phyloP scores from a whole-genome alignment of 192 early-diverging fungal genomes.

The Anaeromyces robustus region DNA sequence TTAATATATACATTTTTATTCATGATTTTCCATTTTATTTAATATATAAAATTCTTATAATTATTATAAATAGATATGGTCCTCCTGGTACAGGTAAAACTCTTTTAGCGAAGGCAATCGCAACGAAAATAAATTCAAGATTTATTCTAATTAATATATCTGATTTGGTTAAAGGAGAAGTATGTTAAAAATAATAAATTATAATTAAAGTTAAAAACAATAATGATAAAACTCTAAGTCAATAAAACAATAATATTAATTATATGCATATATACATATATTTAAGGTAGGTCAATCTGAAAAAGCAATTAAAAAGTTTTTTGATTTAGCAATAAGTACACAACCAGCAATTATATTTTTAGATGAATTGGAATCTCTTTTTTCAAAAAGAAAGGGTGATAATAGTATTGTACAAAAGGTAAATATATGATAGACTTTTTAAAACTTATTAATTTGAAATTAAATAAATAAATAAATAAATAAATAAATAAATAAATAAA shows the following conservation, averaged over 20 bases:
- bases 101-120: not conserved
- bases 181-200: not conserved
- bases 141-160: not conserved
- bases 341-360: not conserved
- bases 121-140: not conserved
- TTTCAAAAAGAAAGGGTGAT: not conserved
- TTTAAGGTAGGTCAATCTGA: not conserved
- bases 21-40: too few species aligned
- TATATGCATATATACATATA: too few species aligned
- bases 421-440: not conserved
- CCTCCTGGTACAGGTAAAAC: not conserved
- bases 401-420: not conserved
- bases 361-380: not conserved
- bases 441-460: too few species aligned
- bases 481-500: too few species aligned
- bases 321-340: not conserved
- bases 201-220: too few species aligned
- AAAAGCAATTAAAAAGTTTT: not conserved
- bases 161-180: not conserved
- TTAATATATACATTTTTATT: too few species aligned
- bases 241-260: not conserved
- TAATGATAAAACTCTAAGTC: too few species aligned
- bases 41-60: too few species aligned
- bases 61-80: not conserved
- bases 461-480: too few species aligned